Conservation (phyloP, 805 yeast species). For the Candida verbasci region DNA sequence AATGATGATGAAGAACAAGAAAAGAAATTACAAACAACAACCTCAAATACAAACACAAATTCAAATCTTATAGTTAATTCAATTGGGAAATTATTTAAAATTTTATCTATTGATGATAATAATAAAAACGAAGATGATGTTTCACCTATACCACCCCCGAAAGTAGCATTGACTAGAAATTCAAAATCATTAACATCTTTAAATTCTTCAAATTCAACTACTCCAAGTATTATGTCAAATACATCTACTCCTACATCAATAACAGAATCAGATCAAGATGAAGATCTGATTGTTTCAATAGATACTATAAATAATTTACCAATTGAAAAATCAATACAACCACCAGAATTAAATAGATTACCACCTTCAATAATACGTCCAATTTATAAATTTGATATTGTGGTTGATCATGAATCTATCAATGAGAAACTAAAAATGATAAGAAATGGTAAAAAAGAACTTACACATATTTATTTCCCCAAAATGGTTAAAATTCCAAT, state of each 20-base stretch:
- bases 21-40: not conserved
- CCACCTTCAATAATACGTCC: conserved; percentile 46
- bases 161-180: conserved; percentile 14
- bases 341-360: conserved; percentile 33
- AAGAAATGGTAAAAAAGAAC: not conserved
- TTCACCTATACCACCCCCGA: not conserved
- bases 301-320: conserved; percentile 3
- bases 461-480: conserved; percentile 13
- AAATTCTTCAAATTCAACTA: conserved; percentile 28
- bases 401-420: conserved; percentile 38
- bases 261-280: conserved; percentile 31
- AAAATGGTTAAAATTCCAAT: conserved; percentile 23
- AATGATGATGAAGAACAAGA: conserved; percentile 4
- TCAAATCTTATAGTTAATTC: conserved; percentile 31
- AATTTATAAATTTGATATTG: conserved; percentile 43
- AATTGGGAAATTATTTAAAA: conserved; percentile 32
- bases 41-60: conserved; percentile 7
- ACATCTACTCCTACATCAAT: conserved; percentile 33
- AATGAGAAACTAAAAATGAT: conserved; percentile 25
- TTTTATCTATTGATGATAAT: conserved; percentile 29
- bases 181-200: conserved; percentile 35
- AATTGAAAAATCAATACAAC: conserved; percentile 13
- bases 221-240: conserved; percentile 36
- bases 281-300: conserved; percentile 14
- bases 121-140: not conserved